Evolutionary conservation across 2,329 filamentous ascomycete genomes (phyloP).

Genomic region (Diaporthe destruens): DNA sequence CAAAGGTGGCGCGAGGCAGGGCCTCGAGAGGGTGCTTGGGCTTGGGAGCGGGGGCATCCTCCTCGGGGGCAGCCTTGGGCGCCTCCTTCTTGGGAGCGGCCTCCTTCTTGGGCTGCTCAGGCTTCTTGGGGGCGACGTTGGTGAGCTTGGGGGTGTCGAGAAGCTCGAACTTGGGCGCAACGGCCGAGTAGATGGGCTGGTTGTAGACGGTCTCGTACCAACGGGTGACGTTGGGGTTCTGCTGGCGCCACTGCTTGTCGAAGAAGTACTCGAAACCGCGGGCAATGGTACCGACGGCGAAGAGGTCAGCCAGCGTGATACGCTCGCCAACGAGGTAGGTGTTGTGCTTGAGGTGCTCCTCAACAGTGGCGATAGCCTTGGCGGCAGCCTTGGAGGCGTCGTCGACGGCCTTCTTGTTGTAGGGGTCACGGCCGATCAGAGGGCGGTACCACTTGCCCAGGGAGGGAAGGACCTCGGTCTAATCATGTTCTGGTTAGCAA

Average conservation of each 20-base stretch:
- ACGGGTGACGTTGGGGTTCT: constrained; percentile 87
- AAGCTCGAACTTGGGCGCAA: constrained; percentile 80
- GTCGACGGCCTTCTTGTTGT: constrained; percentile 99
- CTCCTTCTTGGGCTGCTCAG: constrained; percentile 76
- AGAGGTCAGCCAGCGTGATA: constrained; percentile 95
- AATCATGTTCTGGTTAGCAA: constrained; percentile 33
- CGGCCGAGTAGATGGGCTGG: constrained; percentile 89
- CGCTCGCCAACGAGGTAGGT: constrained; percentile 99
- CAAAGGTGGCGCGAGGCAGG: constrained; percentile 82
- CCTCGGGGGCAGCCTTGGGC: constrained; percentile 56
- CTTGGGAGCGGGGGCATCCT: constrained; percentile 78
- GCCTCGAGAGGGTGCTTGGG: constrained; percentile 95
- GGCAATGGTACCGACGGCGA: constrained; percentile 80
- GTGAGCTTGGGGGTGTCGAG: constrained; percentile 84
- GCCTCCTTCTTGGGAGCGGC: constrained; percentile 59
- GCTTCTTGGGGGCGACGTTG: constrained; percentile 82
- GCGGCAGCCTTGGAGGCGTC: constrained; percentile 77
- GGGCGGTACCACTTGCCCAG: constrained; percentile 88
- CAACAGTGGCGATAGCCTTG: constrained; percentile 78
- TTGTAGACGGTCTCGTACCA: constrained; percentile 97
- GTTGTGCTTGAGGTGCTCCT: constrained; percentile 90
- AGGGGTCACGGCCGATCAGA: constrained; percentile 82
- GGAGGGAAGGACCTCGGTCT: constrained; percentile 77
- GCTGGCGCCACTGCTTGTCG: constrained; percentile 86
- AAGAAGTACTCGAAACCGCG: constrained; percentile 96